Base-by-base conservation (phyloP, 2,329 filamentous ascomycete genomes). In the Calonectria hawksworthii region DNA sequence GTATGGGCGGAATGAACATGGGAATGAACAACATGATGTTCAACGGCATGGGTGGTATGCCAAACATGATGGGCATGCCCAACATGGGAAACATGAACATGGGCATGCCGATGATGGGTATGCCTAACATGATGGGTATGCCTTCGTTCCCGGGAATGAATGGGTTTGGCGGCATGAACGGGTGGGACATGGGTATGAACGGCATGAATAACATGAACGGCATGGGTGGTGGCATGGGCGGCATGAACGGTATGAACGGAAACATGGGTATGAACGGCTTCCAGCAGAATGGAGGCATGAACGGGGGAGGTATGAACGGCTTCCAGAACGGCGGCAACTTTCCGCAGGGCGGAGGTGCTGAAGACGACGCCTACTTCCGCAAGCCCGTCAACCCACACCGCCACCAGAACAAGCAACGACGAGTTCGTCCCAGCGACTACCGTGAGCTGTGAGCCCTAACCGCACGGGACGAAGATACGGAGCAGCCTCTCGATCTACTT, bases 341-440 rank as follows among this genome's bases (percentile, higher is more conserved):
- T 64, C 81, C 85, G 1, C 87, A 88, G 74, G 89, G 90, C 2
- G 93, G 90, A 70, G 54, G 89, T 73, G 92, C 92, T 77, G 95
- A 98, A 71, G 96, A 98, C 73, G 95, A 96, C 74, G 95, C 97
- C 9, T 99, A 99, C 86, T 98, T 99, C 84, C 92, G 97, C 73
- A 96, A 98, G 84, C 97, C 97, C 0, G 95, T 99, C 76, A 99
- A 99, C 83, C 96, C 96, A 3, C 95, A 98, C 83, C 92, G 97
- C 66, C 95, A 97, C 83, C 94, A 96, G 84, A 95, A 96, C 82
- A 92, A 94, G 80, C 93, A 95, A 80, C 92, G 94, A 77, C 90
- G 95, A 80, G 92, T 95, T 70, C 91, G 97, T 70, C 96, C 96
- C 14, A 97, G 95, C 83, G 97, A 99, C 86, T 99, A 97, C 84